Evolutionary conservation across 352 stramenopile species (phyloP), one percentile per base, ranked within the genome.

Genomic region (Bremia lactucae): DNA sequence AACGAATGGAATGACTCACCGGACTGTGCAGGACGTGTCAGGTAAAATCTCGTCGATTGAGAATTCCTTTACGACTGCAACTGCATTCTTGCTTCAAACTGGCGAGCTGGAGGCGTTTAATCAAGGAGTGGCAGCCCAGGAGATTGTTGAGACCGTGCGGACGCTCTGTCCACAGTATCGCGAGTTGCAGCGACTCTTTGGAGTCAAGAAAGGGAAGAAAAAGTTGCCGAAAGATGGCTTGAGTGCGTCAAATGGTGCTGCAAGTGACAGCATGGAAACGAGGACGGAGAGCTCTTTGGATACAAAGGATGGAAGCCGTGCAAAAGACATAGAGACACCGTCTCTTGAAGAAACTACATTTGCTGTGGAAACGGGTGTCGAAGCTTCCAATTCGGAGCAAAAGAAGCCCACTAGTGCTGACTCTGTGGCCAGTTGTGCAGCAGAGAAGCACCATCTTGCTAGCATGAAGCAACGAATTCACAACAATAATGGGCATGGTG

Each of bases 151-250:
- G n/a, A 35, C 52, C 11, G 49, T 62, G 37, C 23, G 44, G 8
- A 39, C 44, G 26, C 21, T 64, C 8, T 72, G 53, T 42, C 49
- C 49, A 21, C 28, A 54, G n/a, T 75, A 69, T 43, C 52, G 43
- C 28, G 33, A 62, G 25, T 46, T 75, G 4, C 8, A 24, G 35
- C 51, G 50, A 0, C 38, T 63, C 10, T 59, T 64, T 37, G 55
- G 26, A 4, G 29, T 8, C 6, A 14, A 1, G 36, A 0, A 16
- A 9, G 33, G 16, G 3, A n/a, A 2, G 3, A 51, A 41, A 19
- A 31, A 50, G 7, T 15, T 6, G 6, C 39, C 40, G 23, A 0
- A 22, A n/a, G 14, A 2, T n/a, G n/a, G n/a, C n/a, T n/a, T n/a
- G n/a, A n/a, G n/a, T n/a, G n/a, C n/a, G 10, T n/a, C 41, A 11